These are phyloP conservation scores for Climacium dendroides DNA, from an alignment of 225 moss, liverwort and hornwort genomes.

Conservation along the genomic window DNA sequence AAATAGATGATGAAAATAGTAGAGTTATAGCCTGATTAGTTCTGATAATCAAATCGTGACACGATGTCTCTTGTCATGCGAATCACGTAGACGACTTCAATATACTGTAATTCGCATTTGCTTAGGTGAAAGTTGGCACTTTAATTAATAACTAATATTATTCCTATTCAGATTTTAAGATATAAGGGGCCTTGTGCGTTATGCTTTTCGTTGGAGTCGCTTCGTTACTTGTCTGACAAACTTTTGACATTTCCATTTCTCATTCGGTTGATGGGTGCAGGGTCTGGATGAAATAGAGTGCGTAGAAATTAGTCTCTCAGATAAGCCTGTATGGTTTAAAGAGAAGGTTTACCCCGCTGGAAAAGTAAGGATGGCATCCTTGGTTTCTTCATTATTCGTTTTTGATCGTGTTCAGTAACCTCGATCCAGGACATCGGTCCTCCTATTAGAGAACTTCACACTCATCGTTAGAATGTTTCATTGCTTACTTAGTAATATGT, in stretches of 20 bases:
- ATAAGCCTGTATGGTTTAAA: slow-evolving; percentile 45
- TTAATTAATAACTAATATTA: not conserved
- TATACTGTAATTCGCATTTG: not conserved
- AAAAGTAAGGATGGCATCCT: slow-evolving; percentile 13
- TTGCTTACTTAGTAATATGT: not conserved
- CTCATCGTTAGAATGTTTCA: not conserved
- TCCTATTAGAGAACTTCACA: not conserved
- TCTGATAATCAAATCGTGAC: not conserved
- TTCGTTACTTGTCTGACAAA: not conserved
- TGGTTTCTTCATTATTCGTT: not conserved
- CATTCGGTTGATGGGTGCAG: slow-evolving; percentile 8
- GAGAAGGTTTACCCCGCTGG: slow-evolving; percentile 40
- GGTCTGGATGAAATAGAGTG: slow-evolving; percentile 35
- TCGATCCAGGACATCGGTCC: not conserved
- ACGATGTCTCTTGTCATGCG: not conserved
- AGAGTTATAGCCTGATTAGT: not conserved
- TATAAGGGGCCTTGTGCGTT: not conserved
- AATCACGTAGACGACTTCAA: not conserved
- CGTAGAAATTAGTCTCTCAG: slow-evolving; percentile 32
- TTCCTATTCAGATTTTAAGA: not conserved
- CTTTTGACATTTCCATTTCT: not conserved
- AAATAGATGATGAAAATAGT: not conserved
- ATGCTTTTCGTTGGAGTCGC: not conserved
- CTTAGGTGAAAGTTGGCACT: not conserved
- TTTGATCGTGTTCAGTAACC: not conserved